phyloP scores from a whole-genome alignment of 257 asterid genomes.

The Ligustrum vulgare region DNA sequence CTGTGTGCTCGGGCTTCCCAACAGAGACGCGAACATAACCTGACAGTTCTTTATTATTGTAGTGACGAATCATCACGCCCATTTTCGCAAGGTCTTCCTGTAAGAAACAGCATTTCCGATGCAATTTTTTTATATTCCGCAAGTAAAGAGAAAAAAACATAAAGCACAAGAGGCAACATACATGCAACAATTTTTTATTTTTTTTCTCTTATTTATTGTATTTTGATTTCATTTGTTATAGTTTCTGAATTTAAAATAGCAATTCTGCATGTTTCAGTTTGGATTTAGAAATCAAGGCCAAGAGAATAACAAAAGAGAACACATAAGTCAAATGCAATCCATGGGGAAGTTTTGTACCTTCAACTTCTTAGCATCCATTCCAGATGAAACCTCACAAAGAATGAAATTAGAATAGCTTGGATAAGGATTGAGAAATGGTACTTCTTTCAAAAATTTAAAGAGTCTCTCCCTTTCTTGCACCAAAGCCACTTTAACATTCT shows the following conservation, averaged over 20 bases:
- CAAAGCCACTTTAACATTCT: slow-evolving; percentile 89
- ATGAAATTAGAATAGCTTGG: slow-evolving; percentile 94
- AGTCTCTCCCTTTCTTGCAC: slow-evolving; percentile 89
- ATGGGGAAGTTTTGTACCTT: slow-evolving; percentile 53
- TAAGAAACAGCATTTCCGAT: background rate
- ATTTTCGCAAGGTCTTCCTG: slow-evolving; percentile 88
- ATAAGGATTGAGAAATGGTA: slow-evolving; percentile 83
- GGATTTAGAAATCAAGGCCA: background rate
- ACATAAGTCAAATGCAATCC: background rate
- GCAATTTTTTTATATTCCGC: background rate
- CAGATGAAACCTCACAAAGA: slow-evolving; percentile 88
- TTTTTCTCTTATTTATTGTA: too few species aligned
- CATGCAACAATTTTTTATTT: background rate
- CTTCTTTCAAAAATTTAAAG: slow-evolving; percentile 73
- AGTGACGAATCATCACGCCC: slow-evolving; percentile 98
- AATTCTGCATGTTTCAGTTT: background rate
- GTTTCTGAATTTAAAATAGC: background rate
- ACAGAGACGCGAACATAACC: slow-evolving; percentile 94
- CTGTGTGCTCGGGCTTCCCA: slow-evolving; percentile 94
- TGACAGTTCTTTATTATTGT: slow-evolving; percentile 75
- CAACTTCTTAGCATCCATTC: slow-evolving; percentile 92
- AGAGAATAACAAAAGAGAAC: background rate
- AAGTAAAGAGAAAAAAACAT: background rate
- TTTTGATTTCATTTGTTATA: too few species aligned
- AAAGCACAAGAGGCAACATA: background rate